A percentile compares a stretch with the other conserved stretches of the same genome.
phyloP scores from a whole-genome alignment of 2,329 filamentous ascomycete genomes.

The Ophiostoma quercus region DNA sequence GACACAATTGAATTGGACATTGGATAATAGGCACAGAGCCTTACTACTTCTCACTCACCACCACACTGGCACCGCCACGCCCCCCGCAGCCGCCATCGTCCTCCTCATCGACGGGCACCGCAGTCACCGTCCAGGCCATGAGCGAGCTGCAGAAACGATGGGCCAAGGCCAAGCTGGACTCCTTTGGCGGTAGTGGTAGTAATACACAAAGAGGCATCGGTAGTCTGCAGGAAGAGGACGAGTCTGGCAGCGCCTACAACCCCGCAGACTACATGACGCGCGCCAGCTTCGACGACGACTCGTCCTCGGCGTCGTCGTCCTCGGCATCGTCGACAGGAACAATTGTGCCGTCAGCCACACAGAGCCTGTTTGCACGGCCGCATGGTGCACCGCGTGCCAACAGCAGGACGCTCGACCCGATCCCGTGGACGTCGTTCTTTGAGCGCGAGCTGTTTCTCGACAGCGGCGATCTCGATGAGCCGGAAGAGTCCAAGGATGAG shows the following conservation, averaged over 20 bases:
- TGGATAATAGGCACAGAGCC: neutral
- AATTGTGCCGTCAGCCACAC: constrained; percentile 71
- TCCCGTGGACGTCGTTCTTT: constrained; percentile 88
- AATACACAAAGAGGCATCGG: constrained; percentile 35
- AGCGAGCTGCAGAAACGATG: constrained; percentile 35
- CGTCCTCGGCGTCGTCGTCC: constrained; percentile 60
- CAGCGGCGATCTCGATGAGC: constrained; percentile 39
- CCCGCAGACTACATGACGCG: constrained; percentile 51
- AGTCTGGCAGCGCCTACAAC: constrained; percentile 36
- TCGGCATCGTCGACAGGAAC: constrained; percentile 92
- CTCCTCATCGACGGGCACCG: neutral
- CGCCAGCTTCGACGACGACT: constrained; percentile 13
- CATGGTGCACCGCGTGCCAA: constrained; percentile 47
- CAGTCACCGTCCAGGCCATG: constrained; percentile 28
- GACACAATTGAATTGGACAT: neutral
- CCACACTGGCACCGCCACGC: constrained; percentile 11
- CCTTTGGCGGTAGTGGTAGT: constrained; percentile 16
- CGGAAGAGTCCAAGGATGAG: neutral
- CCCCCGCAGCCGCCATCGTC: constrained; percentile 6
- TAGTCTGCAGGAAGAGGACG: constrained; percentile 45
- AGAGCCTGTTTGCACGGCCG: constrained; percentile 67
- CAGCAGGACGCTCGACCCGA: constrained; percentile 56
- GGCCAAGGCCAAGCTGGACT: constrained; percentile 32
- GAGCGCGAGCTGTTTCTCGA: constrained; percentile 76
- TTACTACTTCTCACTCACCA: neutral